These are phyloP conservation scores for Aegilops longissima DNA, from an alignment of 176 grass and related monocot genomes.

Conservation along the genomic window DNA sequence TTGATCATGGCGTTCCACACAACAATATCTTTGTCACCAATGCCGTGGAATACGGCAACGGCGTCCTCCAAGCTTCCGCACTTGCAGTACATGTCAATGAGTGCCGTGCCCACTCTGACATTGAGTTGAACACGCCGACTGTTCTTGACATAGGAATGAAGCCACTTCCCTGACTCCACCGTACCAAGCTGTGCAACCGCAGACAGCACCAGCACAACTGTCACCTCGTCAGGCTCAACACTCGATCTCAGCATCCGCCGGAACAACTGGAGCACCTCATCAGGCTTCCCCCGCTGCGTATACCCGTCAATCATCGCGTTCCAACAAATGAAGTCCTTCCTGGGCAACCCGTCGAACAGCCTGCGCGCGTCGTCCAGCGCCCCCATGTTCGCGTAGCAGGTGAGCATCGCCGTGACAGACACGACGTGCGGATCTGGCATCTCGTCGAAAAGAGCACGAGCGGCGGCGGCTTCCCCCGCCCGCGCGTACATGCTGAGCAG, in stretches of 20 bases:
- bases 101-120: constrained; percentile 68
- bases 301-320: constrained; percentile 97
- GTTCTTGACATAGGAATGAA: constrained; percentile 74
- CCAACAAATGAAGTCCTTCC: constrained; percentile 81
- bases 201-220: constrained; percentile 55
- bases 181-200: constrained; percentile 72
- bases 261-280: constrained; percentile 63
- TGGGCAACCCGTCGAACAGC: constrained; percentile 59
- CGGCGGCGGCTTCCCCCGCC: constrained; percentile 51
- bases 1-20: constrained; percentile 91
- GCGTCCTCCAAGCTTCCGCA: constrained; percentile 88
- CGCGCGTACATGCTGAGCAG: constrained; percentile 93
- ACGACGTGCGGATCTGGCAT: constrained; percentile 67
- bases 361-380: constrained; percentile 51
- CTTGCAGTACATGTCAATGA: constrained; percentile 97
- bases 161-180: constrained; percentile 64
- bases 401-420: constrained; percentile 86
- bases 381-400: constrained; percentile 73
- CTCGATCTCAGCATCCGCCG: constrained; percentile 64
- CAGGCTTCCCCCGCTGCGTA: constrained; percentile 60
- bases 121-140: constrained; percentile 40
- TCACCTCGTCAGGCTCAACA: constrained; percentile 54
- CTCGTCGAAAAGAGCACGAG: constrained; percentile 69
- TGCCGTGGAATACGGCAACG: constrained; percentile 54
- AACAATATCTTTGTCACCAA: constrained; percentile 58